A percentile compares a stretch with the other conserved stretches of the same genome.
phyloP scores from a whole-genome alignment of 805 yeast species.

The Yamadazyma philogaea region DNA sequence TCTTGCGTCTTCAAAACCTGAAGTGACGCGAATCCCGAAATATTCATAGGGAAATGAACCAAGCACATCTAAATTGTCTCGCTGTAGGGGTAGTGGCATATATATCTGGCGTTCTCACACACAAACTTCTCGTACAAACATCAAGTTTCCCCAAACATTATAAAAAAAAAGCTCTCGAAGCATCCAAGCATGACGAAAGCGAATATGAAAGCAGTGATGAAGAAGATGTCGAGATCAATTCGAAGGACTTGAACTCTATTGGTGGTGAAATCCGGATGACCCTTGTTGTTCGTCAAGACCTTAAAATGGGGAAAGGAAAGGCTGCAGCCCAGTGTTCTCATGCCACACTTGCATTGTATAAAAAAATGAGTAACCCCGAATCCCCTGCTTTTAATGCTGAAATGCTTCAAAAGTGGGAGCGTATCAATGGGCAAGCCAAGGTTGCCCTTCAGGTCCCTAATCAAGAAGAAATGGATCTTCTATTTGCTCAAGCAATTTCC shows the following conservation, averaged over 20 bases:
- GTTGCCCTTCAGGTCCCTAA: slow-evolving; percentile 75
- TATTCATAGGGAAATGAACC: neutral
- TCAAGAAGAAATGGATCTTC: slow-evolving; percentile 66
- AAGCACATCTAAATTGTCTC: slow-evolving; percentile 2
- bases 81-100: slow-evolving; percentile 19
- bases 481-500: slow-evolving; percentile 79
- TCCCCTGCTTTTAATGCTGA: slow-evolving; percentile 58
- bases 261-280: slow-evolving; percentile 88
- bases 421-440: slow-evolving; percentile 84
- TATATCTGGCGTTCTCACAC: slow-evolving; percentile 32
- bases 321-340: slow-evolving; percentile 97
- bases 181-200: neutral
- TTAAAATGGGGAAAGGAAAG: slow-evolving; percentile 92
- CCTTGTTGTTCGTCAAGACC: slow-evolving; percentile 79
- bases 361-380: slow-evolving; percentile 53
- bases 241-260: slow-evolving; percentile 56
- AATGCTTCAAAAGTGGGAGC: slow-evolving; percentile 71
- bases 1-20: neutral
- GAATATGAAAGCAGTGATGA: slow-evolving; percentile 41
- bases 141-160: neutral
- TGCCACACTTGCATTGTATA: slow-evolving; percentile 91
- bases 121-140: slow-evolving; percentile 15
- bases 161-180: neutral
- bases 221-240: slow-evolving; percentile 55
- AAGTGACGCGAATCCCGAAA: slow-evolving; percentile 1